phyloP scores from a whole-genome alignment of 352 stramenopile genomes.

The Globisporangium takayamanum region DNA sequence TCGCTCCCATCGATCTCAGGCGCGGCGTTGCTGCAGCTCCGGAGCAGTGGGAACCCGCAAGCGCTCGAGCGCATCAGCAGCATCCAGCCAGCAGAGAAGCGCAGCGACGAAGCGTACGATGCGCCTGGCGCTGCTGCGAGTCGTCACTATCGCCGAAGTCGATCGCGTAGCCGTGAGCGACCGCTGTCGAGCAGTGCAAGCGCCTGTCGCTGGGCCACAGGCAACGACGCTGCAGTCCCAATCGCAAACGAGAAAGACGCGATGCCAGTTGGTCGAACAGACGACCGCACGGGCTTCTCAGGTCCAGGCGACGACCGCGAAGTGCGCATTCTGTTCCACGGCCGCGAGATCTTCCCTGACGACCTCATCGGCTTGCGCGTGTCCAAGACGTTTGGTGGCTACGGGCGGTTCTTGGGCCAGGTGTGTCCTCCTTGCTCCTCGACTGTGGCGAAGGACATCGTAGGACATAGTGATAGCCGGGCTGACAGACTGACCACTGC shows the following conservation, averaged over 20 bases:
- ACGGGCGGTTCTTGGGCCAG: constrained; percentile 80
- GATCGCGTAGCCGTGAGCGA: constrained; percentile 26
- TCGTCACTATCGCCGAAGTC: constrained; percentile 17
- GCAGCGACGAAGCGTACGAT: constrained; percentile 3
- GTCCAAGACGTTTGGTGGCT: constrained; percentile 72
- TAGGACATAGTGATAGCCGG: too few relatives aligned
- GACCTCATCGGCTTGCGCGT: constrained; percentile 79
- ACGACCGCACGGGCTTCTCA: constrained; percentile 16
- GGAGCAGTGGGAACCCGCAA: constrained; percentile 9
- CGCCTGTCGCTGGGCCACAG: constrained; percentile 2
- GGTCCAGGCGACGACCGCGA: constrained; percentile 34
- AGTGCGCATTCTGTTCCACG: constrained; percentile 66
- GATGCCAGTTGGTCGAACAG: constrained; percentile 6
- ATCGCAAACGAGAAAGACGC: background rate
- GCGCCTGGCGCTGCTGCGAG: background rate
- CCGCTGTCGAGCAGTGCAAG: constrained; percentile 16
- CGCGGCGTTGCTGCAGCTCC: constrained; percentile 31
- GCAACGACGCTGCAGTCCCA: background rate
- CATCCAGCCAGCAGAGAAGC: constrained; percentile 9
- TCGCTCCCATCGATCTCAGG: constrained; percentile 41
- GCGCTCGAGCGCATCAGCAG: constrained; percentile 6
- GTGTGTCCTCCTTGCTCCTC: constrained; percentile 4
- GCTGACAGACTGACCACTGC: background rate
- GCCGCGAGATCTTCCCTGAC: constrained; percentile 60
- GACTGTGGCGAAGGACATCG: too few relatives aligned